These are phyloP conservation scores for Blastobotrys muscicola DNA, from an alignment of 805 yeast species.

Conservation along the genomic window DNA sequence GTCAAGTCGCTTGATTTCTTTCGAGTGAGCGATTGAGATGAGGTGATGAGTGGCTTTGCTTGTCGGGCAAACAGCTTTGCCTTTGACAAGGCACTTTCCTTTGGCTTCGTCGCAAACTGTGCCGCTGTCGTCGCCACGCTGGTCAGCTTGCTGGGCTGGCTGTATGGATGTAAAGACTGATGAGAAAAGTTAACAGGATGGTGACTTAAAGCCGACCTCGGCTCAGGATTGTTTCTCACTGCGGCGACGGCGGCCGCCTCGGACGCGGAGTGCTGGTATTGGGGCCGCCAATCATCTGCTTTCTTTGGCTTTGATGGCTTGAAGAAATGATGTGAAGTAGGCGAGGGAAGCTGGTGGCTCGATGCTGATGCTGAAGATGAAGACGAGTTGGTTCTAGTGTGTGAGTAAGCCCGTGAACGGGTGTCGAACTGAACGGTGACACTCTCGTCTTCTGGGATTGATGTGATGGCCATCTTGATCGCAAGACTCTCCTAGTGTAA, in stretches of 20 bases:
- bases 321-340: slow-evolving; percentile 2
- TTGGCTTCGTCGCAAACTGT: slow-evolving; percentile 20
- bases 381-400: slow-evolving; percentile 19
- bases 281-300: neutral
- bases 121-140: slow-evolving; percentile 26
- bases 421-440: neutral
- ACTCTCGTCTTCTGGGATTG: slow-evolving; percentile 5
- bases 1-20: slow-evolving; percentile 16
- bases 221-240: slow-evolving; percentile 6
- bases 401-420: slow-evolving; percentile 13
- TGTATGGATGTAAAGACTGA: neutral
- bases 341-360: slow-evolving; percentile 8
- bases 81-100: slow-evolving; percentile 21
- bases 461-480: slow-evolving; percentile 1
- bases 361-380: slow-evolving; percentile 18
- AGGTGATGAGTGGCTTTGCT: slow-evolving; percentile 16
- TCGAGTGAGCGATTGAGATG: slow-evolving; percentile 6
- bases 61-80: slow-evolving; percentile 28
- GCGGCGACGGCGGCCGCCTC: slow-evolving; percentile 23
- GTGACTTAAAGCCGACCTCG: too few relatives aligned
- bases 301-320: neutral
- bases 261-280: slow-evolving; percentile 9
- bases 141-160: slow-evolving; percentile 1
- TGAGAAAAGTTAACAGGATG: too few relatives aligned
- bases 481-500: too few relatives aligned